phyloP scores from a whole-genome alignment of 2,329 filamentous ascomycete species.

The Verticillium isaacii region DNA sequence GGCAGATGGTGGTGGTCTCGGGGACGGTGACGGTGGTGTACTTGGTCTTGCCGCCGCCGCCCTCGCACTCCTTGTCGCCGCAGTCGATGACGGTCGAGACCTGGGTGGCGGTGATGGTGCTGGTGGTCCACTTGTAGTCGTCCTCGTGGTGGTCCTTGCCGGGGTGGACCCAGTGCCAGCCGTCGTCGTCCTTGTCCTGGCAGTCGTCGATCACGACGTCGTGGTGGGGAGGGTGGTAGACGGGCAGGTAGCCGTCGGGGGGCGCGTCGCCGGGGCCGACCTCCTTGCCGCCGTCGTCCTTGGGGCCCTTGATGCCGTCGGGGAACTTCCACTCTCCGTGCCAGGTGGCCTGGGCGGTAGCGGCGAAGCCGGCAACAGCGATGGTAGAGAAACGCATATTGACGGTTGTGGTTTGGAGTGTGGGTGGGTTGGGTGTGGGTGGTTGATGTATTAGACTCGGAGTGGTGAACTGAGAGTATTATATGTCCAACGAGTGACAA shows the following conservation, averaged over 20 bases:
- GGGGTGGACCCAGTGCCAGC: conserved; percentile 32
- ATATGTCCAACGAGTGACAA: conserved; percentile 9
- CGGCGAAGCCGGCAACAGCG: conserved; percentile 12
- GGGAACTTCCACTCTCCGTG: conserved; percentile 16
- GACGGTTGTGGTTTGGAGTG: not conserved
- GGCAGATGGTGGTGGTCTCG: conserved; percentile 39
- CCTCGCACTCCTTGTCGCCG: conserved; percentile 29
- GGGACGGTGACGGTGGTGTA: conserved; percentile 31
- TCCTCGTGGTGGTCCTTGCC: conserved; percentile 15
- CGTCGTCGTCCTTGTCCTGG: conserved; percentile 20
- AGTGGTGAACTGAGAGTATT: conserved; percentile 2
- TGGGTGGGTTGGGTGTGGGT: conserved; percentile 1
- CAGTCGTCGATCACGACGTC: conserved; percentile 30
- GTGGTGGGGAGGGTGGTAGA: conserved; percentile 32
- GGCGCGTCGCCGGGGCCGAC: conserved; percentile 18
- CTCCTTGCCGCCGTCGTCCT: conserved; percentile 7
- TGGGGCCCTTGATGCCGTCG: conserved; percentile 12
- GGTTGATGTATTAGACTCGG: not conserved
- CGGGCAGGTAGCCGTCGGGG: conserved; percentile 18
- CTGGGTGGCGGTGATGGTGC: conserved; percentile 33
- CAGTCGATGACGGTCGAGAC: conserved; percentile 35
- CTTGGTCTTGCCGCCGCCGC: conserved; percentile 26
- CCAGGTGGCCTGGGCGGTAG: conserved; percentile 7
- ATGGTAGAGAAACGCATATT: conserved; percentile 13
- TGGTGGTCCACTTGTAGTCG: conserved; percentile 32